These are phyloP conservation scores for Lepidium didymum DNA, from an alignment of 345 rosid genomes.

Conservation along the genomic window DNA sequence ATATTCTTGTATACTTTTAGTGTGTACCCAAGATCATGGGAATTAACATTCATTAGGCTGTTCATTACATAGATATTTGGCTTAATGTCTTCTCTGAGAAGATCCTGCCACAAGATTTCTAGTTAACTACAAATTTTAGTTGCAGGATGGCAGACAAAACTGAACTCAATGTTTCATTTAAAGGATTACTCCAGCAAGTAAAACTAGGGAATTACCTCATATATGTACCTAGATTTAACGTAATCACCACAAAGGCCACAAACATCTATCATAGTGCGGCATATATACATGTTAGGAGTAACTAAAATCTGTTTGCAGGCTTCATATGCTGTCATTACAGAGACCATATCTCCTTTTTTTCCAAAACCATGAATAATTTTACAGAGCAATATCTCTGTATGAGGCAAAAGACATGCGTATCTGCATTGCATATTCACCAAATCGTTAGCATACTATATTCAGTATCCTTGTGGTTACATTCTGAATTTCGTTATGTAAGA, in stretches of 20 bases:
- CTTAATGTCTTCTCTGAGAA: conserved; percentile 46
- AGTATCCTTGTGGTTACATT: not conserved
- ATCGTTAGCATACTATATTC: conserved; percentile 6
- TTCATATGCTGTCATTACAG: conserved; percentile 69
- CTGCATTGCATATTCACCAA: conserved; percentile 39
- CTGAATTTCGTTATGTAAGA: not conserved
- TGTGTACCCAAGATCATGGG: conserved; percentile 69
- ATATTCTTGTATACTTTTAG: conserved; percentile 57
- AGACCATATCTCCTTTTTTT: conserved; percentile 60
- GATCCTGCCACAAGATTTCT: conserved; percentile 51
- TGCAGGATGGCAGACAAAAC: not conserved
- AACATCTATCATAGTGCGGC: conserved; percentile 67
- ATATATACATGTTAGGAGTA: conserved; percentile 67
- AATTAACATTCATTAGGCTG: conserved; percentile 91
- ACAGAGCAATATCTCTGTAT: conserved; percentile 60
- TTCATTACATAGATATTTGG: conserved; percentile 77
- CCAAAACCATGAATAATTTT: conserved; percentile 64
- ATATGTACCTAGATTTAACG: conserved; percentile 70
- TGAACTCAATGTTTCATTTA: not conserved
- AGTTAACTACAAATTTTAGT: not conserved
- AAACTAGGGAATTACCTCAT: conserved; percentile 48
- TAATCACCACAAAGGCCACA: conserved; percentile 76
- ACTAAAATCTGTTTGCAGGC: conserved; percentile 43
- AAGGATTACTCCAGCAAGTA: conserved; percentile 13
- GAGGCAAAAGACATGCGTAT: conserved; percentile 59